Conservation (phyloP, 225 moss, liverwort and hornwort species). For the Neckera pumila region DNA sequence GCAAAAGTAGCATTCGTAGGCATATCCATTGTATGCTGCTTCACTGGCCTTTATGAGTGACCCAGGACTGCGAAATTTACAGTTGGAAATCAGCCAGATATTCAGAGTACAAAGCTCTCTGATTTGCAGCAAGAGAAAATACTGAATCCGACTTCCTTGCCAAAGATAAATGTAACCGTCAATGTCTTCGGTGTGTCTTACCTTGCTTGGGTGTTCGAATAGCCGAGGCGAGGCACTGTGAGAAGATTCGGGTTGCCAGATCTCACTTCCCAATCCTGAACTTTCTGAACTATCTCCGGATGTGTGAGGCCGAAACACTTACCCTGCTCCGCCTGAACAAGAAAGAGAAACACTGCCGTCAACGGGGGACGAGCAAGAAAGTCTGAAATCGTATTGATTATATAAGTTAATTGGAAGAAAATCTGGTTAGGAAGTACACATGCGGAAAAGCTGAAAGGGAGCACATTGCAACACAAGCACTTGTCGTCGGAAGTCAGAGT, state of each 20-base stretch:
- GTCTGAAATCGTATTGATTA: not conserved
- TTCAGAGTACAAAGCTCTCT: not conserved
- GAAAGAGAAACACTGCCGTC: not conserved
- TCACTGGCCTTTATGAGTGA: not conserved
- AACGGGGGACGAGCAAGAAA: not conserved
- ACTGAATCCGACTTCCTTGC: not conserved
- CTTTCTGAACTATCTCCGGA: not conserved
- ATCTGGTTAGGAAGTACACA: not conserved
- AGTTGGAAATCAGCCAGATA: not conserved
- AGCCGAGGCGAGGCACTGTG: slow-evolving; percentile 21
- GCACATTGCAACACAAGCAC: not conserved
- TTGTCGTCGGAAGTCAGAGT: not conserved
- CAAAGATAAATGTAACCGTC: not conserved
- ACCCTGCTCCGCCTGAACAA: slow-evolving; percentile 8
- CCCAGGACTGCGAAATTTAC: not conserved
- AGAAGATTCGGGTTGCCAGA: slow-evolving; percentile 17
- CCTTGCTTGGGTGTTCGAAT: not conserved
- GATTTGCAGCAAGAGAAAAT: not conserved
- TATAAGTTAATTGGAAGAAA: not conserved
- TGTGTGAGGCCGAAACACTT: slow-evolving; percentile 18
- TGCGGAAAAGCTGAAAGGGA: not conserved
- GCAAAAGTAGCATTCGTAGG: slow-evolving; percentile 21
- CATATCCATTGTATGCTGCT: slow-evolving; percentile 13
- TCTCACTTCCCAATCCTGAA: slow-evolving; percentile 14
- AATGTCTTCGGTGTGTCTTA: not conserved